These are phyloP conservation scores for Pyricularia pennisetigena DNA, from an alignment of 2,329 filamentous ascomycete genomes.

Conservation along the genomic window DNA sequence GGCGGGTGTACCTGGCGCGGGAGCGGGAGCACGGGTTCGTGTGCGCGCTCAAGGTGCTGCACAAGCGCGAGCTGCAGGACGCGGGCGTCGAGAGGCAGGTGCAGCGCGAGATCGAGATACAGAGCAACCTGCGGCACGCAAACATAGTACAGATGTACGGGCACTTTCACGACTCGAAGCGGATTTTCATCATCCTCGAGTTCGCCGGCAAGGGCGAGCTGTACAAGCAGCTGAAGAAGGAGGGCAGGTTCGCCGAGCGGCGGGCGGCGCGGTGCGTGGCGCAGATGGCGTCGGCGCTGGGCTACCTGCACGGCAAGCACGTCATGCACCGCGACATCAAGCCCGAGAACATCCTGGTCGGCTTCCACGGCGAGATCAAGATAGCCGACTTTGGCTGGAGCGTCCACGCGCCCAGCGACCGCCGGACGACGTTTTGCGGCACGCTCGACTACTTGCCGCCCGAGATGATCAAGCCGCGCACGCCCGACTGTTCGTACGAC, in stretches of 20 bases:
- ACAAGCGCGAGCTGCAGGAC: slow-evolving; percentile 60
- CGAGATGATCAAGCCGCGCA: slow-evolving; percentile 13
- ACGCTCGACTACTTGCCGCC: slow-evolving; percentile 20
- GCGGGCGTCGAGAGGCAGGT: slow-evolving; percentile 62
- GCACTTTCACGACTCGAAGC: too few species aligned
- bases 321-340: slow-evolving; percentile 21
- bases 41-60: slow-evolving; percentile 13
- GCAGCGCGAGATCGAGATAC: slow-evolving; percentile 63
- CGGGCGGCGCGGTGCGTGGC: slow-evolving; percentile 22
- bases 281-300: slow-evolving; percentile 47
- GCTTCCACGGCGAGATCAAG: slow-evolving; percentile 18
- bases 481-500: slow-evolving; percentile 28
- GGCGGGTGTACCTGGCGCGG: background rate
- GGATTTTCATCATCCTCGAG: too few species aligned
- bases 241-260: too few species aligned
- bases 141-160: slow-evolving; percentile 25
- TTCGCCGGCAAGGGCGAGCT: too few species aligned
- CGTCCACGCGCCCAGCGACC: slow-evolving; percentile 15
- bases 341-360: slow-evolving; percentile 24
- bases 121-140: slow-evolving; percentile 61
- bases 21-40: background rate
- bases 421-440: slow-evolving; percentile 15
- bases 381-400: slow-evolving; percentile 19
- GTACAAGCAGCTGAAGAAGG: too few species aligned
- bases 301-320: slow-evolving; percentile 20